Conservation (phyloP, 2,329 filamentous ascomycete species). For the Bipolaris oryzae region DNA sequence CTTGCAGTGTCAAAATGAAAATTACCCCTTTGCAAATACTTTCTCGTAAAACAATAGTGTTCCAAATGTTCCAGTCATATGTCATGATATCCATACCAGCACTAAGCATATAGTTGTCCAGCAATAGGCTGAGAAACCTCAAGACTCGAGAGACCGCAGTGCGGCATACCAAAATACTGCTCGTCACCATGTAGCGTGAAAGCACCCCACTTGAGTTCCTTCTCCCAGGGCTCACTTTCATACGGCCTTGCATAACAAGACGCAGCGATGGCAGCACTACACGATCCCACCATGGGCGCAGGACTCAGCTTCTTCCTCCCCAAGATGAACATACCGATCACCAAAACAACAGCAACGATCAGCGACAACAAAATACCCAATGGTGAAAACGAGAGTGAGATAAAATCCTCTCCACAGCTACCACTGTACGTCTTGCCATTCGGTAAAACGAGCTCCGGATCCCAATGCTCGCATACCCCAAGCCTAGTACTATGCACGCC, state of each 20-base stretch:
- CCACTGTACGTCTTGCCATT: not conserved
- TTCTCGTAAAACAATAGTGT: too few relatives aligned
- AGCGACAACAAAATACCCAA: not conserved
- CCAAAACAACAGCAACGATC: not conserved
- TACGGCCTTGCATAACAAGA: not conserved
- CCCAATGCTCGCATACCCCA: not conserved
- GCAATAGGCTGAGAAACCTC: too few relatives aligned
- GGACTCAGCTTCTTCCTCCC: not conserved
- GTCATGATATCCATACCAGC: too few relatives aligned
- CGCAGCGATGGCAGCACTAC: not conserved
- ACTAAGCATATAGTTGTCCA: too few relatives aligned
- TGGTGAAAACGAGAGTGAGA: not conserved
- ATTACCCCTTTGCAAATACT: too few relatives aligned
- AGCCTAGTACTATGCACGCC: not conserved
- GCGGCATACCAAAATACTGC: too few relatives aligned
- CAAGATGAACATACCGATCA: not conserved
- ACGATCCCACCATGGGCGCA: not conserved
- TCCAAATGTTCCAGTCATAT: too few relatives aligned
- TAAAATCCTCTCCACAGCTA: not conserved
- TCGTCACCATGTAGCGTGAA: too few relatives aligned
- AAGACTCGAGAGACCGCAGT: too few relatives aligned
- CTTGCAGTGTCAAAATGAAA: too few relatives aligned
- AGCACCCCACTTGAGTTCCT: not conserved
- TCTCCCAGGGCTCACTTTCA: not conserved
- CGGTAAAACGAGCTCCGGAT: not conserved